Evolutionary conservation across 495 filamentous ascomycete genomes (phyloP).

Genomic region (Aspergillus sclerotioniger): DNA sequence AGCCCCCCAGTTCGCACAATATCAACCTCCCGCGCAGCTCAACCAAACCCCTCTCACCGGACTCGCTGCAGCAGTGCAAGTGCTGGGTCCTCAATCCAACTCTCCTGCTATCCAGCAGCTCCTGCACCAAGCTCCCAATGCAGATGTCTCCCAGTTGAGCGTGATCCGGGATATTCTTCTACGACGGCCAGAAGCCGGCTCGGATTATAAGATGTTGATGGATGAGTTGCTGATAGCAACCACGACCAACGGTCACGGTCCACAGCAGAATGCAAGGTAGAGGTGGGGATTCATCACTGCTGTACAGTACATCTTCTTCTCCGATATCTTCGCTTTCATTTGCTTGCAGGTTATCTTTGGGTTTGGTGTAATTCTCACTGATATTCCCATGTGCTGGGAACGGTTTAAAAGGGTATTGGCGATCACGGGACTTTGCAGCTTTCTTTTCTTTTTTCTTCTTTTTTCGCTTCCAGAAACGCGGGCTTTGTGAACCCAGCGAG

Average conservation of each 20-base stretch:
- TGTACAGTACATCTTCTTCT: conserved; percentile 20
- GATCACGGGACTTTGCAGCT: neutral
- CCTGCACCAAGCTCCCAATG: conserved; percentile 61
- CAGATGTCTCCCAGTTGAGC: conserved; percentile 60
- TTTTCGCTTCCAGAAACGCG: neutral
- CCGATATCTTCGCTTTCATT: neutral
- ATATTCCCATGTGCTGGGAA: conserved; percentile 6
- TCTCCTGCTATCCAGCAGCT: conserved; percentile 66
- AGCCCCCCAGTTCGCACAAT: conserved; percentile 20
- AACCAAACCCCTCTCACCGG: conserved; percentile 22
- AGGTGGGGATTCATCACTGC: conserved; percentile 1
- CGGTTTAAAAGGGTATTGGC: conserved; percentile 2
- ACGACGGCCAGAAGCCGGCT: conserved; percentile 46
- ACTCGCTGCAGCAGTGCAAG: conserved; percentile 38
- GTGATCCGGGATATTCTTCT: conserved; percentile 59
- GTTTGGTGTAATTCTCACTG: conserved; percentile 9
- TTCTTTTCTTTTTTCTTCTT: conserved; percentile 3
- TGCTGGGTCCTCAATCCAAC: conserved; percentile 55
- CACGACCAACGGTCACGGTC: conserved; percentile 32
- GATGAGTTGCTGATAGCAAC: conserved; percentile 38
- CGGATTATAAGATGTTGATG: conserved; percentile 38
- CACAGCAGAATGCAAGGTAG: conserved; percentile 23
- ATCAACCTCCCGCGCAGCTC: conserved; percentile 10
- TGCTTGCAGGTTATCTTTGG: conserved; percentile 1
- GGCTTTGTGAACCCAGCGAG: conserved; percentile 6